Percentiles rank a stretch among this genome's conserved stretches.
phyloP scores from a whole-genome alignment of 495 filamentous ascomycete genomes.

The Parachaetomium inaequale region DNA sequence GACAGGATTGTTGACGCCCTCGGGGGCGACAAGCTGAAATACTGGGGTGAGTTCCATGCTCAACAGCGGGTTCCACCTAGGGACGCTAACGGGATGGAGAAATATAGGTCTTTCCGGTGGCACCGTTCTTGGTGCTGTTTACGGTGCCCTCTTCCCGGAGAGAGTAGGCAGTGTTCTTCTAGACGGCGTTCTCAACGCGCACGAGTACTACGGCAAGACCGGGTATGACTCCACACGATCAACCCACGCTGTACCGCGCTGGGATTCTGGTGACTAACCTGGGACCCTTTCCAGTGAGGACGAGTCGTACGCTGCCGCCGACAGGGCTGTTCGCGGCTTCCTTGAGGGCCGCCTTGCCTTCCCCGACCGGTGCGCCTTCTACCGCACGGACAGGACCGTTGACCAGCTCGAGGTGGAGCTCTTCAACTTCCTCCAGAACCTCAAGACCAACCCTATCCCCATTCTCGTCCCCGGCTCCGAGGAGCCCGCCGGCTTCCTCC shows the following conservation, averaged over 20 bases:
- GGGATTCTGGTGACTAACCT: not conserved
- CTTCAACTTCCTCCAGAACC: not conserved
- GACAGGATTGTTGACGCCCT: not conserved
- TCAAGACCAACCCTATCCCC: not conserved
- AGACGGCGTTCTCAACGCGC: not conserved
- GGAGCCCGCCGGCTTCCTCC: not conserved
- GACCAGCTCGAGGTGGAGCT: not conserved
- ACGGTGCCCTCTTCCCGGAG: not conserved
- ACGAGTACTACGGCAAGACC: not conserved
- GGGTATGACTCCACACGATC: not conserved
- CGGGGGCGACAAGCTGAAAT: not conserved
- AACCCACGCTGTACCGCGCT: not conserved
- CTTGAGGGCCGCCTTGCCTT: not conserved
- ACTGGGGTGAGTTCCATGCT: not conserved
- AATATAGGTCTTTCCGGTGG: not conserved
- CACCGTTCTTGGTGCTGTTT: not conserved
- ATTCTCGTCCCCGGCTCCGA: not conserved
- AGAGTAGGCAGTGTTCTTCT: not conserved
- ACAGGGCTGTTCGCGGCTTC: not conserved
- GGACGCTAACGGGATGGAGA: no score
- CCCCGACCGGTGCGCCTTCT: not conserved
- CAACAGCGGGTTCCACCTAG: no score
- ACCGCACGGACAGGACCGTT: not conserved
- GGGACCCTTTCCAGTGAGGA: not conserved
- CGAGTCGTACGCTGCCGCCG: not conserved